A percentile compares a stretch with the other conserved stretches of the same genome.
phyloP scores from a whole-genome alignment of 2,329 filamentous ascomycete genomes.

The Epichloe sp. region DNA sequence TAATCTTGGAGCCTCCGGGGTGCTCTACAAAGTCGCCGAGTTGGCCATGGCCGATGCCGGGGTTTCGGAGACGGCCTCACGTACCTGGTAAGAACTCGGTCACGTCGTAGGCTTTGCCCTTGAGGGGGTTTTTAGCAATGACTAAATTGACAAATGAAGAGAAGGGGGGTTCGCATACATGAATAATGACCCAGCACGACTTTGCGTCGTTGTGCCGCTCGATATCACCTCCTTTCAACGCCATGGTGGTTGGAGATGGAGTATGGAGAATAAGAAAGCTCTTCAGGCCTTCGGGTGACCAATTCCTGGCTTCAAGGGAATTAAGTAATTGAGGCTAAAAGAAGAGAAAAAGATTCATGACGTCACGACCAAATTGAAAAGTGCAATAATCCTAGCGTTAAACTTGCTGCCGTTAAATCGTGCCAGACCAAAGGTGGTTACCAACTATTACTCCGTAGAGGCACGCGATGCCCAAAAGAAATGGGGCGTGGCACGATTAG shows the following conservation, averaged over 20 bases:
- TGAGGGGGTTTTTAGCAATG: conserved; percentile 5
- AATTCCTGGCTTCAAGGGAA: too few species aligned
- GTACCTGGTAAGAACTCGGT: conserved; percentile 72
- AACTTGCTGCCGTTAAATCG: background rate
- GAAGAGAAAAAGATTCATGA: background rate
- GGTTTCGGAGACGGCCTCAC: conserved; percentile 8
- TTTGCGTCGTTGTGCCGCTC: conserved; percentile 65
- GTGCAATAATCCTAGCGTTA: too few species aligned
- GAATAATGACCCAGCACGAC: conserved; percentile 85
- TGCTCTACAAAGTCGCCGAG: conserved; percentile 43
- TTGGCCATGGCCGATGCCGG: background rate
- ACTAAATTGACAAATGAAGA: background rate
- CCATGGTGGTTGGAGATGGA: conserved; percentile 16
- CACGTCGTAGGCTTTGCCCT: conserved; percentile 77
- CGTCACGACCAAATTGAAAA: background rate
- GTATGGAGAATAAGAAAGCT: too few species aligned
- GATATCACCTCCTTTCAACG: conserved; percentile 38
- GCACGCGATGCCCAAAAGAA: too few species aligned
- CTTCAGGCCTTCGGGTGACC: too few species aligned
- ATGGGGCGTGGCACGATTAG: background rate
- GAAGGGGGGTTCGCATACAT: conserved; percentile 34
- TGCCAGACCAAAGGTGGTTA: too few species aligned
- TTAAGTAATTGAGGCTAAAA: too few species aligned
- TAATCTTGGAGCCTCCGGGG: conserved; percentile 81
- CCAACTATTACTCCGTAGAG: too few species aligned